Conservation (phyloP, 2,329 filamentous ascomycete genomes). For the Aureobasidium zeae region DNA sequence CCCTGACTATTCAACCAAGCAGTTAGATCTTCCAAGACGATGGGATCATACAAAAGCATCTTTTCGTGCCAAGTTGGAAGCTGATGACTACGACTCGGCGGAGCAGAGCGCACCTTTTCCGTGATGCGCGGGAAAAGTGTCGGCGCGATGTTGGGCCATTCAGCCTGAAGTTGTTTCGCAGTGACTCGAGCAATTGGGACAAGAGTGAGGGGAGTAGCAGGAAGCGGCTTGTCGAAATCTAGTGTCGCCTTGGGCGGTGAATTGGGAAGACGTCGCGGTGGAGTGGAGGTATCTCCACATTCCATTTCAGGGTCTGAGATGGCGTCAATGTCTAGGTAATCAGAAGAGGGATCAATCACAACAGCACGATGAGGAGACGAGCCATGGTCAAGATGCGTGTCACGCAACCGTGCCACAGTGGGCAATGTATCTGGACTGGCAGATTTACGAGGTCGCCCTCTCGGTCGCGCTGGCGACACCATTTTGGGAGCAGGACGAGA, state of each 20-base stretch:
- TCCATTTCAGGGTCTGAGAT: conserved; percentile 28
- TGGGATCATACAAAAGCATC: conserved; percentile 86
- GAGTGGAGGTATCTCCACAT: conserved; percentile 26
- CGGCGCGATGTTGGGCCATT: conserved; percentile 28
- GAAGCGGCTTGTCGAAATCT: conserved; percentile 8
- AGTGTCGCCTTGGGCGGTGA: conserved; percentile 3
- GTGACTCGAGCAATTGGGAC: background rate
- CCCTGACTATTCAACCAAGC: conserved; percentile 59
- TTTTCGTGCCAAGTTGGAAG: conserved; percentile 74
- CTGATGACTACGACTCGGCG: conserved; percentile 33
- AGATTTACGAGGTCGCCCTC: background rate
- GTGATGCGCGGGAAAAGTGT: conserved; percentile 42
- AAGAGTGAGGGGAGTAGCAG: background rate
- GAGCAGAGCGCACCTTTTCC: conserved; percentile 37
- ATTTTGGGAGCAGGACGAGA: background rate
- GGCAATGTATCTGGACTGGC: background rate
- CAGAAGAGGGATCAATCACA: conserved; percentile 7
- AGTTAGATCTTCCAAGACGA: conserved; percentile 77
- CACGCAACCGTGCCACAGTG: background rate
- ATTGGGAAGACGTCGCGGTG: conserved; percentile 19
- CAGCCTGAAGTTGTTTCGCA: conserved; percentile 5
- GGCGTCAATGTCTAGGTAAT: conserved; percentile 21
- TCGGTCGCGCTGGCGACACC: background rate
- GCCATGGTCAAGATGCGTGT: background rate
- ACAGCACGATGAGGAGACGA: background rate